Conservation (phyloP, 1,284 basidiomycete species). For the Tilletia caries region DNA sequence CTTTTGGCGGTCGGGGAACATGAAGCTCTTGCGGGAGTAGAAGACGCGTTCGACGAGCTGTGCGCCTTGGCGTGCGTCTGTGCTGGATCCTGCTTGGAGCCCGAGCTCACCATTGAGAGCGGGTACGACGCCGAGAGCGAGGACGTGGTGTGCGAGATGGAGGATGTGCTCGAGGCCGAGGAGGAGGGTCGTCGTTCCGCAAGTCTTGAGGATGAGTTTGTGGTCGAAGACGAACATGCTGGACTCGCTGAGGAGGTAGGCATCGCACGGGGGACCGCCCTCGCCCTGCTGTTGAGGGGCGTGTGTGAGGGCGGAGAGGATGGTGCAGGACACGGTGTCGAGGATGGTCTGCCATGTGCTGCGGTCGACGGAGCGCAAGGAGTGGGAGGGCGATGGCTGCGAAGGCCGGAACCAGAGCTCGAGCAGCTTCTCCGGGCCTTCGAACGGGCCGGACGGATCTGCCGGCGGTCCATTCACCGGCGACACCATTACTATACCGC, state of each 20-base stretch:
- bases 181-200: conserved; percentile 95
- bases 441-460: conserved; percentile 43
- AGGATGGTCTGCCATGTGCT: conserved; percentile 94
- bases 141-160: conserved; percentile 65
- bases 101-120: conserved; percentile 12
- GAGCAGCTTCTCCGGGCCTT: conserved; percentile 84
- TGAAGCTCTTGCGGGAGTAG: conserved; percentile 97
- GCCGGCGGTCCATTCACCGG: not conserved
- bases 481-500: too few species aligned
- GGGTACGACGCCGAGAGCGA: conserved; percentile 66
- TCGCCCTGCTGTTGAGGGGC: conserved; percentile 57
- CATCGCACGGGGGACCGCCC: conserved; percentile 68
- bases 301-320: conserved; percentile 75
- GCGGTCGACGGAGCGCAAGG: conserved; percentile 61
- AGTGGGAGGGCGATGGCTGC: not conserved
- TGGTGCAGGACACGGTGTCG: conserved; percentile 93
- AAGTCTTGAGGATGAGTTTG: conserved; percentile 96
- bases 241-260: conserved; percentile 80
- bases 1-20: conserved; percentile 94
- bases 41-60: conserved; percentile 59
- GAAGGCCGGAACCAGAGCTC: conserved; percentile 80
- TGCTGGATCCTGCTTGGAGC: not conserved
- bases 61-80: conserved; percentile 25
- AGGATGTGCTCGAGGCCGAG: conserved; percentile 62
- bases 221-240: conserved; percentile 95